phyloP scores from a whole-genome alignment of 371 early-diverging fungal genomes.

The Mucor lusitanicus region DNA sequence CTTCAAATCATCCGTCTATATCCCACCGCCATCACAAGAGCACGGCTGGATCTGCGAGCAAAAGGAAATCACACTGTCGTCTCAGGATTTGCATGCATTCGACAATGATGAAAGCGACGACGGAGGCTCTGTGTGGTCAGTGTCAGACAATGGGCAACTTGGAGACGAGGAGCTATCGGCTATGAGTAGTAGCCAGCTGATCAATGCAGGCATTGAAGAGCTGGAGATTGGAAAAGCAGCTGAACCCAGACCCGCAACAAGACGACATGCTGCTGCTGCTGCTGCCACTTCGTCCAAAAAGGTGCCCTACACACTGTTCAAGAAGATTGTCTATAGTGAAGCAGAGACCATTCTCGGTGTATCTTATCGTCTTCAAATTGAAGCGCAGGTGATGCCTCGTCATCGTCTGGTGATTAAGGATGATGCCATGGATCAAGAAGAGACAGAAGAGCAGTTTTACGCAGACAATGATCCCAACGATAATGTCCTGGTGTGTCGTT shows the following conservation, averaged over 20 bases:
- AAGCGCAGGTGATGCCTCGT: slow-evolving; percentile 36
- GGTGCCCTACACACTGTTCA: slow-evolving; percentile 10
- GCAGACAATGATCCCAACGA: slow-evolving; percentile 10
- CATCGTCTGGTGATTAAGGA: slow-evolving; percentile 20
- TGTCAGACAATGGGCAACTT: slow-evolving; percentile 9
- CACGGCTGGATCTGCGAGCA: slow-evolving; percentile 22
- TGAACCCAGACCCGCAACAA: neutral
- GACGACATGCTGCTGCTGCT: no score
- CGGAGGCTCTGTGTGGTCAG: slow-evolving; percentile 16
- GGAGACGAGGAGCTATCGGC: neutral
- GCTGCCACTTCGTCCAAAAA: neutral
- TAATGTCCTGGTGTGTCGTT: slow-evolving; percentile 33
- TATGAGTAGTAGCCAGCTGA: neutral
- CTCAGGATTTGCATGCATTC: slow-evolving; percentile 8
- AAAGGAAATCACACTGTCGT: neutral
- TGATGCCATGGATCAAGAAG: neutral
- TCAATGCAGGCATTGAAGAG: neutral
- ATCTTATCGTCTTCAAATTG: slow-evolving; percentile 38
- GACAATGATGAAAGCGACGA: slow-evolving; percentile 17
- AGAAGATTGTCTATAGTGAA: slow-evolving; percentile 35
- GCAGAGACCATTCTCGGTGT: slow-evolving; percentile 36
- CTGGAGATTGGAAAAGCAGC: slow-evolving; percentile 3
- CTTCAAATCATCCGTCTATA: slow-evolving; percentile 27
- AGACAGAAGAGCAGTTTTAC: slow-evolving; percentile 2
- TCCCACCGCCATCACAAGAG: slow-evolving; percentile 22